Evolutionary conservation across 1,139 yeast genomes (phyloP).

Genomic region (Kluyveromyces marxianus): DNA sequence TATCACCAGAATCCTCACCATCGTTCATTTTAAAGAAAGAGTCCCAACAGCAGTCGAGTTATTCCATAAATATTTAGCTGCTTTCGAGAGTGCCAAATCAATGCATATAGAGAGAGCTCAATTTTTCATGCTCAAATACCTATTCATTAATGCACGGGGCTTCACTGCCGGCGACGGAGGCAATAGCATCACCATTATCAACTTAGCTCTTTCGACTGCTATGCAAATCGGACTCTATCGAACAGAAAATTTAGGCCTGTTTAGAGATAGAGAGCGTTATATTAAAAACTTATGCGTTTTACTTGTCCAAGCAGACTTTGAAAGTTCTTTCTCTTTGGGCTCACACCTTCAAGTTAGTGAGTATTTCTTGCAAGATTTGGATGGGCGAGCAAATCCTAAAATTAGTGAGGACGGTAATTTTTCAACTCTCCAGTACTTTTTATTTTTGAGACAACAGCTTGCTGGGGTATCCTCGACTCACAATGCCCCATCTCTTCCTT

Average conservation of each 20-base stretch:
- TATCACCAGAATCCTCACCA: slow-evolving; percentile 9
- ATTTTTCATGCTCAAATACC: slow-evolving; percentile 11
- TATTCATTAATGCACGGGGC: slow-evolving; percentile 8
- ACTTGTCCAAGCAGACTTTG: not conserved
- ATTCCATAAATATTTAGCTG: slow-evolving; percentile 10
- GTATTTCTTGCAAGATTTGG: not conserved
- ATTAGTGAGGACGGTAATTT: not conserved
- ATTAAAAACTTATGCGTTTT: not conserved
- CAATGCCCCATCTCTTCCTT: not conserved
- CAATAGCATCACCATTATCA: slow-evolving; percentile 15
- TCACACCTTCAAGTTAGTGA: not conserved
- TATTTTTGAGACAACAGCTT: not conserved
- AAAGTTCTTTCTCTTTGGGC: slow-evolving; percentile 1
- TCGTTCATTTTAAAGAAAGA: slow-evolving; percentile 2
- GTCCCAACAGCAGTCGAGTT: slow-evolving; percentile 8
- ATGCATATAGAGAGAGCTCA: slow-evolving; percentile 13
- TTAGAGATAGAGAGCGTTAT: not conserved
- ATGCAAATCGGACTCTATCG: slow-evolving; percentile 9
- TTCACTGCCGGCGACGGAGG: slow-evolving; percentile 20
- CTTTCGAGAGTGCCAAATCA: slow-evolving; percentile 10
- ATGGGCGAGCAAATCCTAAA: not conserved
- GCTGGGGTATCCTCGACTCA: not conserved
- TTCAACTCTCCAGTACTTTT: not conserved
- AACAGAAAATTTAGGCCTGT: not conserved
- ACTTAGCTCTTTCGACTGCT: slow-evolving; percentile 16